Evolutionary conservation across 108 stramenopile species (phyloP).

Genomic region (Cyclotella distinguenda): DNA sequence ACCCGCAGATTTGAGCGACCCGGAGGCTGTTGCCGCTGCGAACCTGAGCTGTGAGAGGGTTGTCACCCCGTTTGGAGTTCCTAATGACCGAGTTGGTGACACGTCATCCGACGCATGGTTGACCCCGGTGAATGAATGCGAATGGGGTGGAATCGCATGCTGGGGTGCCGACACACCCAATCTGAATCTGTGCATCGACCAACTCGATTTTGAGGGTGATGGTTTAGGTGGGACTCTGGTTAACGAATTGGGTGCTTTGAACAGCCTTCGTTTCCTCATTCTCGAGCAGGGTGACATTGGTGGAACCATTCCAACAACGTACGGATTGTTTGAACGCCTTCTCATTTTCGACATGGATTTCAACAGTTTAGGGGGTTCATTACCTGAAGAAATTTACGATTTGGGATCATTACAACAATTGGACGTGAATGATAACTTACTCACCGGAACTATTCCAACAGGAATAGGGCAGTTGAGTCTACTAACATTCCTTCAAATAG

Average conservation of each 20-base stretch:
- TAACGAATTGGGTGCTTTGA: constrained; percentile 47
- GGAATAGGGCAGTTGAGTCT: constrained; percentile 47
- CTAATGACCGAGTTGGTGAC: constrained; percentile 24
- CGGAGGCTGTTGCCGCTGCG: constrained; percentile 12
- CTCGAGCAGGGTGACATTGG: constrained; percentile 60
- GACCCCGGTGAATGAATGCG: constrained; percentile 56
- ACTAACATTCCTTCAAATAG: constrained; percentile 61
- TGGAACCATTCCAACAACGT: constrained; percentile 60
- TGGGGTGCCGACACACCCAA: constrained; percentile 31
- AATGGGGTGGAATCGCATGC: constrained; percentile 67
- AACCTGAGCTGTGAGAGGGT: constrained; percentile 16
- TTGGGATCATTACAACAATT: constrained; percentile 58
- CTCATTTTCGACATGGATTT: constrained; percentile 65
- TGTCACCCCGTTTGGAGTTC: constrained; percentile 26
- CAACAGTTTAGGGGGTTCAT: constrained; percentile 50
- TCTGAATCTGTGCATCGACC: constrained; percentile 21
- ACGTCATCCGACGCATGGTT: constrained; percentile 58
- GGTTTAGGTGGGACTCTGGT: constrained; percentile 64
- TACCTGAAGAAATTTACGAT: constrained; percentile 52
- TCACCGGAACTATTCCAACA: constrained; percentile 59
- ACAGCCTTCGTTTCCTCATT: constrained; percentile 44
- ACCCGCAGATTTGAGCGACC: constrained; percentile 36
- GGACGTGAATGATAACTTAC: constrained; percentile 73
- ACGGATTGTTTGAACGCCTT: constrained; percentile 26
- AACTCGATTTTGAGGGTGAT: constrained; percentile 47